phyloP scores from a whole-genome alignment of 2,329 filamentous ascomycete genomes.

The Dothistroma pini region DNA sequence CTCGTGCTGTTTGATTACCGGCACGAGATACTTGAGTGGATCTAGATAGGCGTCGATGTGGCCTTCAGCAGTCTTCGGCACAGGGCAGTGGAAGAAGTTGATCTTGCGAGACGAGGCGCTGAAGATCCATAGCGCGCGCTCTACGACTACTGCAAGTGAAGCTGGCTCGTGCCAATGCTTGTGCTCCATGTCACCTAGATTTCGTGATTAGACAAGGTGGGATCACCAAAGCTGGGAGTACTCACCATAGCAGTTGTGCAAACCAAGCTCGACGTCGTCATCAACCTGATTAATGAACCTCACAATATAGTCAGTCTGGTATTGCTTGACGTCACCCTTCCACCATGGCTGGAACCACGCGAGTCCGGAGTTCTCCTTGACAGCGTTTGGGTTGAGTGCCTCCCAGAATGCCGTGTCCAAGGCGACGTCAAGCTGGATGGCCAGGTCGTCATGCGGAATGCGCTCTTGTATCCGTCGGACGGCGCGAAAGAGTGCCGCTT shows the following conservation, averaged over 20 bases:
- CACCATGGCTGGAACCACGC: constrained; percentile 35
- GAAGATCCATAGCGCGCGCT: constrained; percentile 37
- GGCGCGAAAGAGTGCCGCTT: constrained; percentile 31
- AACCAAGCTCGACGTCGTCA: constrained; percentile 40
- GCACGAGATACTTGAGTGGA: constrained; percentile 35
- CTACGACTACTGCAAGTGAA: constrained; percentile 34
- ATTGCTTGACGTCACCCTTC: constrained; percentile 31
- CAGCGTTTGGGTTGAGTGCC: constrained; percentile 14
- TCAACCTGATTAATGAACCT: constrained; percentile 34
- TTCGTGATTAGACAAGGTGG: too few relatives aligned
- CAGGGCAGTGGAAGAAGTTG: constrained; percentile 45
- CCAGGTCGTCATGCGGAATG: constrained; percentile 36
- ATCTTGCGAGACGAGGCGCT: constrained; percentile 32
- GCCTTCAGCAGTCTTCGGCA: constrained; percentile 34
- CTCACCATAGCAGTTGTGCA: constrained; percentile 48
- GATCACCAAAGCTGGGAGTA: background rate
- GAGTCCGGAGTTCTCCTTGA: constrained; percentile 18
- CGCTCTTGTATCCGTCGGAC: constrained; percentile 31
- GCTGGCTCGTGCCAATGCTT: constrained; percentile 45
- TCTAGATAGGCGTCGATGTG: constrained; percentile 36
- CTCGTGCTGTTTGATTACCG: constrained; percentile 31
- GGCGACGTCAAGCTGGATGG: constrained; percentile 38
- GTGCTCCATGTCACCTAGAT: constrained; percentile 39
- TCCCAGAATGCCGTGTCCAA: constrained; percentile 36
- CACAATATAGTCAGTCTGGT: constrained; percentile 35